phyloP scores from a whole-genome alignment of 2,329 filamentous ascomycete genomes.

The Tolypocladium pustulatum region DNA sequence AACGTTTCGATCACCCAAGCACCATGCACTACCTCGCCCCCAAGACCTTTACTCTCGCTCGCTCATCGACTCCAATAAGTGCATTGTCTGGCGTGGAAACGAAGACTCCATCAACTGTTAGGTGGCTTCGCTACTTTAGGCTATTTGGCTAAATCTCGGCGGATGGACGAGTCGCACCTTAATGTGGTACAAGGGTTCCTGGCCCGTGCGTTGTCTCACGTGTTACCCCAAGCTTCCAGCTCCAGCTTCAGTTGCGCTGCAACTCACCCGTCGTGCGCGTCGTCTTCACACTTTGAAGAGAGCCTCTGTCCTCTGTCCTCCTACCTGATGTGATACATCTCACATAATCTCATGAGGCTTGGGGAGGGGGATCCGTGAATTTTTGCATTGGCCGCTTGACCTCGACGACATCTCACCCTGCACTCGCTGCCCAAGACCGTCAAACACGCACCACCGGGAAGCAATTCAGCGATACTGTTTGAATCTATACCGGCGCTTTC shows the following conservation, averaged over 20 bases:
- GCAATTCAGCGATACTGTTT: neutral
- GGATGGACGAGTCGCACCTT: neutral
- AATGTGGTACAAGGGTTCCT: neutral
- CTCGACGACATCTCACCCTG: neutral
- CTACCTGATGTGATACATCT: conserved; percentile 10
- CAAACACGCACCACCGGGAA: neutral
- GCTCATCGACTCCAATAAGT: neutral
- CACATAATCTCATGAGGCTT: conserved; percentile 8
- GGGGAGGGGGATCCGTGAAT: conserved; percentile 13
- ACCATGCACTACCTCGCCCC: neutral
- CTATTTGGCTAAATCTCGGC: neutral
- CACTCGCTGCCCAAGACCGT: neutral
- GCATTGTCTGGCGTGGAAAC: neutral
- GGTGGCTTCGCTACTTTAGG: neutral
- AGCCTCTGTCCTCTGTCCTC: neutral
- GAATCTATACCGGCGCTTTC: neutral
- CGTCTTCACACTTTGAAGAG: neutral
- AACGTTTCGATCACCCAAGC: neutral
- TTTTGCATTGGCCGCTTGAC: neutral
- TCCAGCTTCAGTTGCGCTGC: conserved; percentile 4
- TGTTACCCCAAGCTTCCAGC: conserved; percentile 7
- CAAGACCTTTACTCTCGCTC: neutral
- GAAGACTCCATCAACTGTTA: neutral
- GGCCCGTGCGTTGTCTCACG: conserved; percentile 15
- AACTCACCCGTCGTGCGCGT: neutral